Percentiles rank a stretch among this genome's conserved stretches.
These are phyloP conservation scores for Fusarium caatingaense DNA, from an alignment of 2,329 filamentous ascomycete species.

Conservation along the genomic window DNA sequence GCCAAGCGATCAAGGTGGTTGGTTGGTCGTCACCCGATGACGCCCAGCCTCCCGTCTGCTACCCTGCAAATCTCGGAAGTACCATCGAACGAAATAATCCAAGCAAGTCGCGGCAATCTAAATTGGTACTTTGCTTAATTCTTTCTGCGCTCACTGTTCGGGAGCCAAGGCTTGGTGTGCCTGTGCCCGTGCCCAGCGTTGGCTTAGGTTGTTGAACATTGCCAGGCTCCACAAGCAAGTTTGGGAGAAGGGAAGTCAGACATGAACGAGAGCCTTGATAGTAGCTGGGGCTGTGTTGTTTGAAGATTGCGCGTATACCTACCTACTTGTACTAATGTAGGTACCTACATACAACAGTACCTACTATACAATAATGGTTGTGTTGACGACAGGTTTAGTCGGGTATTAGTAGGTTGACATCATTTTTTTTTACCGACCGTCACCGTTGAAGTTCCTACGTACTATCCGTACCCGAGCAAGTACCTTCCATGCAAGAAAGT, in stretches of 20 bases:
- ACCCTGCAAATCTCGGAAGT: constrained; percentile 26
- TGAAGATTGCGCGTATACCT: constrained; percentile 21
- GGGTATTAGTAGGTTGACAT: constrained; percentile 19
- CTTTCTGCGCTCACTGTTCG: neutral
- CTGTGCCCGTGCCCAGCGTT: constrained; percentile 10
- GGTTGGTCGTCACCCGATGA: constrained; percentile 31
- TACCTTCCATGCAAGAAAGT: constrained; percentile 6
- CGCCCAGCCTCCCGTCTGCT: constrained; percentile 19
- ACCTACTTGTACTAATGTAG: too few species aligned
- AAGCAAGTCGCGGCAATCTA: neutral
- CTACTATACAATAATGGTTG: neutral
- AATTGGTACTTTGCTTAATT: neutral
- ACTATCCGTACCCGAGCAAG: neutral
- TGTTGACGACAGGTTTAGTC: neutral
- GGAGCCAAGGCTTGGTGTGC: constrained; percentile 2
- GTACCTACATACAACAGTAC: neutral
- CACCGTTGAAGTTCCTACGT: constrained; percentile 9
- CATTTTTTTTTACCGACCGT: constrained; percentile 3
- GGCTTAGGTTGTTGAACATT: constrained; percentile 19
- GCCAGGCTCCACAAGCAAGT: constrained; percentile 20
- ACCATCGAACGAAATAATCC: neutral
- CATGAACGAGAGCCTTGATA: constrained; percentile 24
- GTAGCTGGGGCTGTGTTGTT: constrained; percentile 24
- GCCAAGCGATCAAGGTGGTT: constrained; percentile 35
- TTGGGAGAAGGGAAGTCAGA: constrained; percentile 14